Base-by-base conservation (phyloP, 805 yeast species). In the Hanseniaspora vineae region DNA sequence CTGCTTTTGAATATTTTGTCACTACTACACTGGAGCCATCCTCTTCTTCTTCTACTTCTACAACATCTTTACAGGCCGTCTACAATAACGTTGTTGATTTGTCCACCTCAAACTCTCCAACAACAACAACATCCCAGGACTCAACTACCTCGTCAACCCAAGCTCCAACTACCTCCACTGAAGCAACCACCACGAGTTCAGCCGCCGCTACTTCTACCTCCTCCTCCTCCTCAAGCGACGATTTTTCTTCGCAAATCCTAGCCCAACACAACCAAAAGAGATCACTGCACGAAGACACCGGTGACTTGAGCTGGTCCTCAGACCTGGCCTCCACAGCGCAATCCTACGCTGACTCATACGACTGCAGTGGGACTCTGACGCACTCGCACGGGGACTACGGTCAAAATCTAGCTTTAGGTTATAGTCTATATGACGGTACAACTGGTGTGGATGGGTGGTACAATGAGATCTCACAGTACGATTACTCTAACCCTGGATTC, bases 321-420 rank as follows among this genome's bases (percentile, higher is more conserved):
- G 66, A 65, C 4, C 62, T 78, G 45, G 79, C 77, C 49, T 53
- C 59, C 14, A 76, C 73, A 57, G 88, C 89, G 50, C 73, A 66
- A 60, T 57, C 65, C 50, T 77, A 75, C 56, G 84, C 85, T 35
- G 72, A 67, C 47, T 52, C 65, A 23, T 79, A 79, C 64, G 69
- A 70, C 45, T 81, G 84, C 63, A 67, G 71, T 51, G 76, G 77
- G 42, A 57, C 62, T 39, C 66, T 85, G 56, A 65, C 68, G 35
- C 95, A 84, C 66, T 80, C 89, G 18, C 76, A 75, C 45, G 86
- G 85, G 35, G 73, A 75, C 32, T 80, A 79, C 67, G 95, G 95
- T 58, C 94, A 84, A 66, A 84, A 84, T 71, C 69, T 84, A 55
- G 94, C 89, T 42, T 71, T 78, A 42, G 95, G 95, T 46, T 81